phyloP scores from a whole-genome alignment of 345 rosid species.

The Rhizophora mangle region DNA sequence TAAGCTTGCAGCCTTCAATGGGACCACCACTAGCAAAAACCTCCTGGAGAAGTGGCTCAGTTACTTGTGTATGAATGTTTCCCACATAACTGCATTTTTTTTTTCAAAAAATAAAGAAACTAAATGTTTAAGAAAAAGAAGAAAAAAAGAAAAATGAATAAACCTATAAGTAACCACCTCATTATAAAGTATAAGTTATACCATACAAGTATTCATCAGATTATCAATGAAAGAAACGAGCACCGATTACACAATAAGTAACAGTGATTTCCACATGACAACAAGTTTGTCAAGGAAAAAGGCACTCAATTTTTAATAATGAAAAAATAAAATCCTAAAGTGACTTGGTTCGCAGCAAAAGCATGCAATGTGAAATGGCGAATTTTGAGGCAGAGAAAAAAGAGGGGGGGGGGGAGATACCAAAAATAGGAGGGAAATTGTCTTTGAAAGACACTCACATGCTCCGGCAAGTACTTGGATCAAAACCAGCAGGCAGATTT shows the following conservation, averaged over 20 bases:
- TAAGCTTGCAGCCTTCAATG: slow-evolving; percentile 90
- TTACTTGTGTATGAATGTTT: slow-evolving; percentile 83
- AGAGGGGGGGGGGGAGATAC: background rate
- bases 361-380: slow-evolving; percentile 13
- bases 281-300: too few relatives aligned
- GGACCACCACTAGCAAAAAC: slow-evolving; percentile 94
- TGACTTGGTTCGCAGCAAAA: slow-evolving; percentile 9
- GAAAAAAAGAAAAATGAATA: slow-evolving; percentile 22
- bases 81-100: slow-evolving; percentile 84
- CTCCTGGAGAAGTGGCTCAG: slow-evolving; percentile 95
- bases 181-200: slow-evolving; percentile 11
- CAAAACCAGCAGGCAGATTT: slow-evolving; percentile 99
- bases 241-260: background rate
- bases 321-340: background rate
- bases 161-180: slow-evolving; percentile 29
- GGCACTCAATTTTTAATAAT: background rate
- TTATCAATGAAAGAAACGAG: background rate
- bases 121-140: slow-evolving; percentile 29
- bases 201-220: slow-evolving; percentile 8
- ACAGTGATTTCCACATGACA: background rate
- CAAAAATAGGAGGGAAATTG: slow-evolving; percentile 23
- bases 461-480: slow-evolving; percentile 99
- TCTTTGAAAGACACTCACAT: slow-evolving; percentile 85
- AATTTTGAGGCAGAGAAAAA: background rate
- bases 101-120: slow-evolving; percentile 44